A percentile compares a stretch with the other conserved stretches of the same genome.
Evolutionary conservation across 164 flowering plant genomes (phyloP).

Genomic region (Vitis vinifera): DNA sequence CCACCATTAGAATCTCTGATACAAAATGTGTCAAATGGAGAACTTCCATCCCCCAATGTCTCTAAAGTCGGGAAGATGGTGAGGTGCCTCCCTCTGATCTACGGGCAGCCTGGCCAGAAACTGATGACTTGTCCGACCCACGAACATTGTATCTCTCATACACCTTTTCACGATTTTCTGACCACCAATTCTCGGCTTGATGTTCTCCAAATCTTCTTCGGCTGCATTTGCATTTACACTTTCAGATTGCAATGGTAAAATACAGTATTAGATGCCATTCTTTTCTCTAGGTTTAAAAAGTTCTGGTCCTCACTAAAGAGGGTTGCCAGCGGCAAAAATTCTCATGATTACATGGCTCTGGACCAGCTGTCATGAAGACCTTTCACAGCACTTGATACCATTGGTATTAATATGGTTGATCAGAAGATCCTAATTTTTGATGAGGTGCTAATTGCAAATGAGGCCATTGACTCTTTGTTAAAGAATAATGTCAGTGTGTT

Average conservation of each 20-base stretch:
- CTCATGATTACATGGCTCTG: too few species aligned
- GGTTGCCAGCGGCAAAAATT: too few species aligned
- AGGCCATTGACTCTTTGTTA: too few species aligned
- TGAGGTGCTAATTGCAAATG: too few species aligned
- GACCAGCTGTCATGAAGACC: too few species aligned
- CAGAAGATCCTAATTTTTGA: too few species aligned
- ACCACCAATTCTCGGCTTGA: constrained; percentile 81
- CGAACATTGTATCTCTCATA: constrained; percentile 67
- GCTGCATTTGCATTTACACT: constrained; percentile 34
- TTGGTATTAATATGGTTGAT: too few species aligned
- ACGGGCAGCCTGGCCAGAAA: constrained; percentile 41
- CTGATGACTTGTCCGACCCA: constrained; percentile 54
- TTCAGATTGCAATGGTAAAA: constrained; percentile 3
- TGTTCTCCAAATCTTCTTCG: constrained; percentile 80
- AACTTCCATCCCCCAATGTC: constrained; percentile 3
- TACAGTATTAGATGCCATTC: background rate
- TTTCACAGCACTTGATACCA: too few species aligned
- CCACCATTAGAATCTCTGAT: constrained; percentile 10
- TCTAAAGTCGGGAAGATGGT: constrained; percentile 40
- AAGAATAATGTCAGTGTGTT: too few species aligned
- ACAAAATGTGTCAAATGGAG: constrained; percentile 23
- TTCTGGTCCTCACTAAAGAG: too few species aligned
- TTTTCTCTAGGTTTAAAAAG: too few species aligned
- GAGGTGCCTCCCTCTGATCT: constrained; percentile 50
- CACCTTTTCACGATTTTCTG: constrained; percentile 72